Evolutionary conservation across 2,329 filamentous ascomycete genomes (phyloP), one percentile per base, ranked within the genome.

Genomic region (Verticillium albo-atrum): DNA sequence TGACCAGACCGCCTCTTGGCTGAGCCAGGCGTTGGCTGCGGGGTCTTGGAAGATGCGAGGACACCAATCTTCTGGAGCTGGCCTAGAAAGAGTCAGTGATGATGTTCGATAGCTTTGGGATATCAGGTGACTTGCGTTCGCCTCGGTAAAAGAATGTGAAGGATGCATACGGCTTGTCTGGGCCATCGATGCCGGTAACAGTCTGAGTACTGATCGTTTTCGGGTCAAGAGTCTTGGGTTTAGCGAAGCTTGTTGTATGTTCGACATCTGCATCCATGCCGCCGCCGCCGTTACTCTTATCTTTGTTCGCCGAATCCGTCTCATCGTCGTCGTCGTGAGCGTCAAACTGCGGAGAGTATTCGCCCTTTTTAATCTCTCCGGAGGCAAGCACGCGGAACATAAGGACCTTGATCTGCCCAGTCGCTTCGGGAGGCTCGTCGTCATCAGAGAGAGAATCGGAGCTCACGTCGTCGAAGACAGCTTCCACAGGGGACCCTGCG

Each of bases 141-240:
- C 95, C 95, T 62, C 95, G 87, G 73, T 99, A 99, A 77, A 98
- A 92, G 74, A 99, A 99, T 28, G 96, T 98, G 74, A 99, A 99
- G 9, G 91, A 89, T 4, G 95, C 95, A 76, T 97, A 99, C 3
- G 96, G 95, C 75, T 94, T 95, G 63, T 98, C 94, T 23, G 93
- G 92, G 0, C 92, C 91, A 73, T 99, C 95, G 63, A 98, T 96
- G 20, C 94, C 95, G 9, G 95, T 98, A n/a, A 99, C 95, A 0
- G 95, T 99, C 76, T 99, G 95, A 3, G 95, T 99, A 71, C 93
- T 98, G 71, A 99, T 99, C 2, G 92, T 92, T 77, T 97, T 97
- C 0, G 94, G 94, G 76, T 98, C 96, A 57, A 97, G 82, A 1
- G 92, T 90, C 81, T 97, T 98, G 15, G 93, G 94, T 77, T 97